phyloP scores from a whole-genome alignment of 441 rosid species.

The Heliophila coronopifolia region DNA sequence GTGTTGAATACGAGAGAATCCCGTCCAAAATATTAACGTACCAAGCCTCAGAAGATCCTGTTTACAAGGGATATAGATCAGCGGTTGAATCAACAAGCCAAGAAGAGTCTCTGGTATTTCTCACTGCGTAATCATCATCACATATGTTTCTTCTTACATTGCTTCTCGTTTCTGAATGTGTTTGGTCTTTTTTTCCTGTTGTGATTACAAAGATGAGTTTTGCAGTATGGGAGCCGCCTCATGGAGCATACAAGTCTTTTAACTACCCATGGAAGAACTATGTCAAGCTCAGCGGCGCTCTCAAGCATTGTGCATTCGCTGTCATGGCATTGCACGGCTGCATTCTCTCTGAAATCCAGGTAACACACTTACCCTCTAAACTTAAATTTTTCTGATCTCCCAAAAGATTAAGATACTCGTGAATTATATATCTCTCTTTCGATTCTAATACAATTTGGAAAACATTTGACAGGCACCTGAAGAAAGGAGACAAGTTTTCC shows the following conservation, averaged over 20 bases:
- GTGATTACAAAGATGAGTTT: constrained; percentile 46
- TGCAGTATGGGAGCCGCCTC: constrained; percentile 79
- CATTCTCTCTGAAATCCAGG: constrained; percentile 74
- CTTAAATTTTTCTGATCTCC: background rate
- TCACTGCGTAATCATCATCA: no score
- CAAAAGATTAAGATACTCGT: no score
- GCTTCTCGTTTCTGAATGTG: background rate
- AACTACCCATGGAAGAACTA: constrained; percentile 60
- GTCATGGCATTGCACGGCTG: constrained; percentile 80
- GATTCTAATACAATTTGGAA: no score
- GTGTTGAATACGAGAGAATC: constrained; percentile 64
- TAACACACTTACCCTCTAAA: no score
- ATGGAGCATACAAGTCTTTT: constrained; percentile 56
- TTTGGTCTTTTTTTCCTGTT: background rate
- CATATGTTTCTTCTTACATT: no score
- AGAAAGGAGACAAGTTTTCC: constrained; percentile 38
- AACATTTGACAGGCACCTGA: constrained; percentile 60
- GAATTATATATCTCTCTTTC: no score
- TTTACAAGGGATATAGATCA: constrained; percentile 83
- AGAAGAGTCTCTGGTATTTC: constrained; percentile 66
- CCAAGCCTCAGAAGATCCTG: constrained; percentile 73
- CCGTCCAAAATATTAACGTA: constrained; percentile 78
- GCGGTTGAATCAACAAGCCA: constrained; percentile 80
- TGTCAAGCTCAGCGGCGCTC: constrained; percentile 50
- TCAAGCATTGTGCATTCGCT: constrained; percentile 79